Conservation (phyloP, 2,329 filamentous ascomycete species). For the Claviceps sp. region DNA sequence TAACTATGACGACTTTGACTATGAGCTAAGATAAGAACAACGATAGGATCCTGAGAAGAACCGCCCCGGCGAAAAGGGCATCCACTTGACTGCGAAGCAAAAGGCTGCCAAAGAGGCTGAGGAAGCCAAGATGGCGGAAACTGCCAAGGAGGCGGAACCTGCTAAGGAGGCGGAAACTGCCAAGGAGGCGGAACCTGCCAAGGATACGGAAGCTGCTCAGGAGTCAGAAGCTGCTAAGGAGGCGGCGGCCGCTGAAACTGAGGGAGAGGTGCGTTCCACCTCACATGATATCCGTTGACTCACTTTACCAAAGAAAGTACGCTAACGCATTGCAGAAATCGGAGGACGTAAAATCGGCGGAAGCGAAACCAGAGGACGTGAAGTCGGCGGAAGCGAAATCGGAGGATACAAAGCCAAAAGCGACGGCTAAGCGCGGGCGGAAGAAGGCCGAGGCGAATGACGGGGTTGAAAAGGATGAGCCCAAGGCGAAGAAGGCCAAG, state of each 20-base stretch:
- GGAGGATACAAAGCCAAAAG: conserved; percentile 14
- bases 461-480: conserved; percentile 20
- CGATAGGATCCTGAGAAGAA: conserved; percentile 64
- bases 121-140: no score
- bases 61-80: conserved; percentile 50
- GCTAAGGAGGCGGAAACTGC: no score
- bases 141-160: no score
- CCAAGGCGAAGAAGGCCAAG: conserved; percentile 23
- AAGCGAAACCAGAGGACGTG: conserved; percentile 14
- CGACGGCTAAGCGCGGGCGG: conserved; percentile 21
- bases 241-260: conserved; percentile 15
- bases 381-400: not conserved
- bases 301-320: no score
- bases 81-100: conserved; percentile 32
- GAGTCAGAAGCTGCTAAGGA: not conserved
- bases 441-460: conserved; percentile 20
- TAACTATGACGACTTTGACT: no score
- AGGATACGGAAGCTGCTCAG: no score
- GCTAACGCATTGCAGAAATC: conserved; percentile 5
- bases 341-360: not conserved
- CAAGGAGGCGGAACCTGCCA: no score
- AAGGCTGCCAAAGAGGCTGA: conserved; percentile 18
- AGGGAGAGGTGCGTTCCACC: conserved; percentile 9
- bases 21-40: not conserved
- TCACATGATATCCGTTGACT: not conserved